Evolutionary conservation across 768 basidiomycete species (phyloP), one percentile per base, ranked within the genome.

Genomic region (Tylopilus cervinicoccineus): DNA sequence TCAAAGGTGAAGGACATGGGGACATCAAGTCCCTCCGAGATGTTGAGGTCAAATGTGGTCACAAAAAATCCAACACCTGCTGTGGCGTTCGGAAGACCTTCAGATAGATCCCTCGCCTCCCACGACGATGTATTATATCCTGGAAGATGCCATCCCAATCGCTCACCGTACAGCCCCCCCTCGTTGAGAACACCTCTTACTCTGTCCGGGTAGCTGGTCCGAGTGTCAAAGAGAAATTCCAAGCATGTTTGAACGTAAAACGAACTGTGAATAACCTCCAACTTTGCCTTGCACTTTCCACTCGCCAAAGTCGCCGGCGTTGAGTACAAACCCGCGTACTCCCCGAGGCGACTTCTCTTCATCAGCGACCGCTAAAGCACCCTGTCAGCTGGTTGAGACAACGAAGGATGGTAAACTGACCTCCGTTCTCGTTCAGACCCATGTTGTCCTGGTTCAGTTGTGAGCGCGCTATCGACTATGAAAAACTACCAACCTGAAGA

Each of bases 1-100:
- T 81, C 76, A 60, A 90, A 91, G 1, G 74, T 79, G 60, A 91
- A 88, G 13, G 84, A 85, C 56, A 91, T 68, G 53, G 79, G 78
- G 5, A 80, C 76, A 57, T 92, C 90, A n/a, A 79, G 65, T 19
- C 74, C 80, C 11, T 62, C 52, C 0, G 83, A 78, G 26, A 91
- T 72, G 37, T 76, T 58, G 32, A 92, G 68, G 13, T 78, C 69
- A 64, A 93, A 87, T 0, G 79, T 84, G 6, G 88, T 83, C 19
- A 86, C 76, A 61, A 90, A 92, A 70, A 92, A 91, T 7, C 89
- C 90, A 22, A 90, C 76, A 14, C 90, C 90, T 5, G 89, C 79
- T 14, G 64, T 51, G 8, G 69, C 69, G 34, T 70, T 63, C 0
- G 84, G 84, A 19, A 89, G 72, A 5, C 87, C 86, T 19, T 72